Evolutionary conservation across 495 filamentous ascomycete genomes (phyloP).

Genomic region (Aspergillus asperescens): DNA sequence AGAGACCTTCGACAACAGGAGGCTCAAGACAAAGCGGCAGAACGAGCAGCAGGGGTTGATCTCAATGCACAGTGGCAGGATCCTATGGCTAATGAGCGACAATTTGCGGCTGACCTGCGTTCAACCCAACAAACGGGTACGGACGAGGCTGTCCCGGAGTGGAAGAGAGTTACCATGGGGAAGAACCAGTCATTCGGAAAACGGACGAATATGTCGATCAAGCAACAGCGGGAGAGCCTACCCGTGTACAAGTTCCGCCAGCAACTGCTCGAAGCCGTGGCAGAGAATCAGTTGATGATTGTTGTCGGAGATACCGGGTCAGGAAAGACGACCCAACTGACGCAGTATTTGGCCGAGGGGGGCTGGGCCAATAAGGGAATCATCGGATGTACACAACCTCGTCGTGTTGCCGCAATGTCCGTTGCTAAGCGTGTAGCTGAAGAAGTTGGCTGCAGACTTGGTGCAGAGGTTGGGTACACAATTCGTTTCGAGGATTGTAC

Average conservation of each 20-base stretch:
- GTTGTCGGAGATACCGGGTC: constrained; percentile 97
- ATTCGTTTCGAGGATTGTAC: constrained; percentile 98
- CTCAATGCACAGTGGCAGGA: constrained; percentile 93
- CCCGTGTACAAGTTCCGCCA: constrained; percentile 88
- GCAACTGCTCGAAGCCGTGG: constrained; percentile 81
- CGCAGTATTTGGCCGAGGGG: constrained; percentile 89
- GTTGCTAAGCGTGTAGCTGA: constrained; percentile 96
- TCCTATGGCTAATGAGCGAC: constrained; percentile 82
- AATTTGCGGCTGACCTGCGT: constrained; percentile 82
- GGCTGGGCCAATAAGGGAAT: constrained; percentile 86
- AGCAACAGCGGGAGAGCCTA: constrained; percentile 85
- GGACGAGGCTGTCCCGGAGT: constrained; percentile 77
- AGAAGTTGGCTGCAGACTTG: constrained; percentile 87
- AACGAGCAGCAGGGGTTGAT: constrained; percentile 75
- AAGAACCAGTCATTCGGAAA: constrained; percentile 81
- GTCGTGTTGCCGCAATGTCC: constrained; percentile 94
- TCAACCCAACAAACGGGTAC: constrained; percentile 49
- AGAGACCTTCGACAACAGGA: constrained; percentile 86
- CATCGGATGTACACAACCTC: constrained; percentile 95
- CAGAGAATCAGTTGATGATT: constrained; percentile 84
- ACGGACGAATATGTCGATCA: constrained; percentile 86
- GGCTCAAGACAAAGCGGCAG: constrained; percentile 72
- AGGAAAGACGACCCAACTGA: constrained; percentile 95
- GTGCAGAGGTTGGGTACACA: constrained; percentile 92
- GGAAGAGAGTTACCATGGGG: constrained; percentile 79